Evolutionary conservation across 192 early-diverging fungal genomes (phyloP), one percentile per base, ranked within the genome.

Genomic region (Pilobolus umbonatus): DNA sequence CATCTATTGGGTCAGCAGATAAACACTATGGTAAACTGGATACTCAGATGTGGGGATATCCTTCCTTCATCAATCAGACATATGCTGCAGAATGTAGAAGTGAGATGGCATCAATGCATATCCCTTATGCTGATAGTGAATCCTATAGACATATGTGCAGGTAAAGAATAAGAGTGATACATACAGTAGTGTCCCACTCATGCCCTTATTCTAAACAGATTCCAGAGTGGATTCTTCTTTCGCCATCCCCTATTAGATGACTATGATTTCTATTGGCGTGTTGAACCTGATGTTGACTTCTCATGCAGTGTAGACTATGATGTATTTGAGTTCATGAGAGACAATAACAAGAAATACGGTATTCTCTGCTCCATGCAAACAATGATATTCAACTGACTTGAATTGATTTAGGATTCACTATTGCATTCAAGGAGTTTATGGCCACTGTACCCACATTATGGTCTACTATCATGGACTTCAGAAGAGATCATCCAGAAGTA

Each of bases 231-330:
- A 6, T 91, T 84, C 60, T 87, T 93, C 62, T 86, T 76, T 68
- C 70, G 80, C 31, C 91, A 92, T 59, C 81, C 83, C 21, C 70
- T 88, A 12, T 71, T 87, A 38, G 56, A 78, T 35, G 69, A 84
- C 22, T 84, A 83, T 40, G 88, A 92, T 65, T 94, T 85, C 70
- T 94, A 91, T 75, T 94, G 92, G 92, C 81, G 92, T 10, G 77
- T 94, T 43, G 91, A 94, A 68, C 91, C 91, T 5, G 83, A 82
- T 58, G 92, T 91, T 14, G 65, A 84, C 56, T 94, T 82, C 64
- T 80, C 70, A 51, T 94, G 92, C 65, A 82, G 90, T 58, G 75
- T 94, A n/a, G 69, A 81, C 57, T 84, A 89, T 70, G 92, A 94
- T 73, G 87, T 88, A 17, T 94, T 94, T 68, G 65, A 80, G 36